These are phyloP conservation scores for Cryptococcus neoformans DNA, from an alignment of 1,284 basidiomycete species.

Conservation along the genomic window DNA sequence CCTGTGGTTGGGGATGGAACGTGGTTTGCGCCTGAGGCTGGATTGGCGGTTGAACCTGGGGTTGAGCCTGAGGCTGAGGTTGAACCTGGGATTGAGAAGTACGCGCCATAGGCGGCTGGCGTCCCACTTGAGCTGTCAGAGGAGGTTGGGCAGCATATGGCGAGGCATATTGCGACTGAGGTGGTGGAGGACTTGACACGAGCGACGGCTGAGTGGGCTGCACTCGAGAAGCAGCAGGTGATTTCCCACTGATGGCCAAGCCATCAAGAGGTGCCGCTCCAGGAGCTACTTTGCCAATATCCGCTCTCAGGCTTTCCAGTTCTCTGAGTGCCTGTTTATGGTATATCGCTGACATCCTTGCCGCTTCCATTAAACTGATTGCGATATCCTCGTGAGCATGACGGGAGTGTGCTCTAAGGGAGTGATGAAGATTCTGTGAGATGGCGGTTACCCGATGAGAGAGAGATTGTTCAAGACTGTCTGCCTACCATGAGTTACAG, in stretches of 20 bases:
- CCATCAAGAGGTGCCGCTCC: not conserved
- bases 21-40: no score
- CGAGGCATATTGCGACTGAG: not conserved
- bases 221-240: no score
- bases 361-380: constrained; percentile 81
- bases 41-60: no score
- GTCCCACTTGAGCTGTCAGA: not conserved
- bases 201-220: no score
- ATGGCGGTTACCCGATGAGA: constrained; percentile 79
- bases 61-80: no score
- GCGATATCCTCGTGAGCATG: constrained; percentile 86
- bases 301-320: constrained; percentile 74
- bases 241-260: no score
- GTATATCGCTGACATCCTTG: constrained; percentile 82
- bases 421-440: constrained; percentile 81
- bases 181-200: no score
- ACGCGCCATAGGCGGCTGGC: no score
- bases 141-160: not conserved
- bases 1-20: no score
- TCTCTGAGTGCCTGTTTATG: constrained; percentile 83
- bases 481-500: constrained; percentile 56
- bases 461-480: constrained; percentile 78
- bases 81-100: no score
- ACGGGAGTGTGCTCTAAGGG: constrained; percentile 74
- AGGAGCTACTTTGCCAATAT: constrained; percentile 54